Percentiles rank a stretch among this genome's conserved stretches.
phyloP scores from a whole-genome alignment of 768 basidiomycete species.

The Boletales sp. region DNA sequence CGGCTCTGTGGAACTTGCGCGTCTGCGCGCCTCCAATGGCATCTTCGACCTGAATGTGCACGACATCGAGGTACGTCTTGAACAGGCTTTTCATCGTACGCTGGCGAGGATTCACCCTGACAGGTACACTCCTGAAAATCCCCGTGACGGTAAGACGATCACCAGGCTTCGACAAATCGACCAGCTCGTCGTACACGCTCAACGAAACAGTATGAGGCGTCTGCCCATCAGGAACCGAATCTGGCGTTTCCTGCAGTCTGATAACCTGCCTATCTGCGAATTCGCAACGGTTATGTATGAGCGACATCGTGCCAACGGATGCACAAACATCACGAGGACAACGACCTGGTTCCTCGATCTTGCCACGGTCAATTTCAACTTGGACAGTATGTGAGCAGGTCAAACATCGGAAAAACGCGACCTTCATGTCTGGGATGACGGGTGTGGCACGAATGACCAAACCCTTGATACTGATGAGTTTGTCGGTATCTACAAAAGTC shows the following conservation, averaged over 20 bases:
- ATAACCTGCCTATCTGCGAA: slow-evolving; percentile 96
- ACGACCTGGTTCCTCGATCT: slow-evolving; percentile 87
- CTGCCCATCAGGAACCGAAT: slow-evolving; percentile 96
- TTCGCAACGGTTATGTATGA: slow-evolving; percentile 96
- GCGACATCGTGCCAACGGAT: slow-evolving; percentile 83
- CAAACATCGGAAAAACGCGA: slow-evolving; percentile 96
- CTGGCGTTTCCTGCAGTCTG: slow-evolving; percentile 94
- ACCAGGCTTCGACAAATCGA: slow-evolving; percentile 94
- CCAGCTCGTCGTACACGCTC: slow-evolving; percentile 97
- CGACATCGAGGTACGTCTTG: slow-evolving; percentile 96
- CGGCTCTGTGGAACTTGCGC: slow-evolving; percentile 48
- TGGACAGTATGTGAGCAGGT: slow-evolving; percentile 96
- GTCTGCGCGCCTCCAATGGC: slow-evolving; percentile 33
- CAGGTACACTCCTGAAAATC: slow-evolving; percentile 92
- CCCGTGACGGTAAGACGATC: slow-evolving; percentile 89
- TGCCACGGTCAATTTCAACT: slow-evolving; percentile 96
- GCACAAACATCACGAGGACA: slow-evolving; percentile 95
- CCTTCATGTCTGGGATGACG: slow-evolving; percentile 98
- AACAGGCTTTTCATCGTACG: slow-evolving; percentile 92
- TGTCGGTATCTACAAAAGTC: slow-evolving; percentile 80
- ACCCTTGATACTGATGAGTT: slow-evolving; percentile 93
- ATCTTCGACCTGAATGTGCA: slow-evolving; percentile 75
- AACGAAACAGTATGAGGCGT: slow-evolving; percentile 97
- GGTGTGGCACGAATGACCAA: slow-evolving; percentile 96
- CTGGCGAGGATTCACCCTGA: slow-evolving; percentile 91